Conservation (phyloP, 2,329 filamentous ascomycete genomes). For the Cyanodermella asteris region DNA sequence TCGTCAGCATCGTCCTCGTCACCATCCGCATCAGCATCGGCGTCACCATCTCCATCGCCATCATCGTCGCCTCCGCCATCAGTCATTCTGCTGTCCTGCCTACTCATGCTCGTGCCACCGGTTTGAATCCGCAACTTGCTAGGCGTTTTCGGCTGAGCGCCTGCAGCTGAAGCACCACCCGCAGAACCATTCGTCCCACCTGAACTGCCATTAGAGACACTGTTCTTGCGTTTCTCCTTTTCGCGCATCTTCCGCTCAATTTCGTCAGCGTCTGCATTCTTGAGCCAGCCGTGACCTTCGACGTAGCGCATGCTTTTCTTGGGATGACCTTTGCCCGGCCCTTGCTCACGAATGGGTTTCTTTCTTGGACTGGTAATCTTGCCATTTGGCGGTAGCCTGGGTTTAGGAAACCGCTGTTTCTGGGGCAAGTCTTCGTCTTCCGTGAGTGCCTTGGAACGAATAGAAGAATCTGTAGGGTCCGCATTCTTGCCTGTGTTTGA, state of each 20-base stretch:
- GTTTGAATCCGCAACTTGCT: no score
- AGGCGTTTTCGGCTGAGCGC: no score
- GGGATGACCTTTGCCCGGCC: slow-evolving; percentile 38
- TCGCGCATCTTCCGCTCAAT: slow-evolving; percentile 20
- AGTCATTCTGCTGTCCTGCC: no score
- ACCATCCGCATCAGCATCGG: no score
- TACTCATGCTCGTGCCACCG: no score
- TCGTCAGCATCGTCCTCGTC: no score
- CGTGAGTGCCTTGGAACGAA: slow-evolving; percentile 44
- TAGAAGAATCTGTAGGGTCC: slow-evolving; percentile 6
- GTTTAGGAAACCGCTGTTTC: slow-evolving; percentile 57
- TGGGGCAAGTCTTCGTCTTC: slow-evolving; percentile 89
- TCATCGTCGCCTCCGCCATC: no score
- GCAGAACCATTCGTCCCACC: no score
- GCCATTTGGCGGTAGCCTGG: slow-evolving; percentile 45
- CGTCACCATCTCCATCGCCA: no score
- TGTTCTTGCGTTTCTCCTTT: slow-evolving; percentile 2
- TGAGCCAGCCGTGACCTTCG: no score
- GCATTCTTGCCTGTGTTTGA: slow-evolving; percentile 67
- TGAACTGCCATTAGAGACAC: no score
- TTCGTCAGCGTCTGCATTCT: slow-evolving; percentile 13
- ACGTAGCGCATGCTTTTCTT: slow-evolving; percentile 87
- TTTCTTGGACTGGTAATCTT: slow-evolving; percentile 77
- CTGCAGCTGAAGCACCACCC: no score
- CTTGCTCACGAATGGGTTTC: slow-evolving; percentile 58